These are phyloP conservation scores for Cryptococcus sp. DNA, from an alignment of 1,284 basidiomycete species.

Conservation along the genomic window DNA sequence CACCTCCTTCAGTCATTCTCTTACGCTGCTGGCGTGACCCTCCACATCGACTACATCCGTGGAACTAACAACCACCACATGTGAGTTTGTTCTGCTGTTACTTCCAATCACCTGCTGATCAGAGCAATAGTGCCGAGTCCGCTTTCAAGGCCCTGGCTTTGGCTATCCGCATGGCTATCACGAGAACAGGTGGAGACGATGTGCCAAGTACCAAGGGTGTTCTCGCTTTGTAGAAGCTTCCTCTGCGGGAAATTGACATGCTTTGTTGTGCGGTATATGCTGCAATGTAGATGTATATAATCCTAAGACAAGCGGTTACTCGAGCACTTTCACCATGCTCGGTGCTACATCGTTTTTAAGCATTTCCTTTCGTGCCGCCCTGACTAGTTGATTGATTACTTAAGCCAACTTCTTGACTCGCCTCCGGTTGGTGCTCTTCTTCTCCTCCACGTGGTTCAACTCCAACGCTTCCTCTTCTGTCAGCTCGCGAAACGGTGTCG, in stretches of 20 bases:
- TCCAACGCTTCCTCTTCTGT: slow-evolving; percentile 45
- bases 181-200: slow-evolving; percentile 84
- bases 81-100: slow-evolving; percentile 56
- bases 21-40: slow-evolving; percentile 52
- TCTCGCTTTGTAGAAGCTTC: slow-evolving; percentile 54
- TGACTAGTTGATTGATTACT: no score
- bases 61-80: slow-evolving; percentile 98
- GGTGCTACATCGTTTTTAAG: no score
- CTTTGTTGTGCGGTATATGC: not conserved
- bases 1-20: slow-evolving; percentile 54
- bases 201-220: slow-evolving; percentile 98
- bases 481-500: slow-evolving; percentile 47
- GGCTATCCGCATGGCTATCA: slow-evolving; percentile 90
- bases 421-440: slow-evolving; percentile 3
- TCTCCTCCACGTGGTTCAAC: slow-evolving; percentile 13
- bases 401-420: slow-evolving; percentile 1
- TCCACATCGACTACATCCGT: slow-evolving; percentile 87
- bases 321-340: no score
- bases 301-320: slow-evolving; percentile 3
- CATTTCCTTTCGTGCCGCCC: no score
- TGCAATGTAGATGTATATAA: slow-evolving; percentile 3
- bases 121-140: slow-evolving; percentile 75
- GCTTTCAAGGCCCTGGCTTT: slow-evolving; percentile 97
- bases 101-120: slow-evolving; percentile 2
- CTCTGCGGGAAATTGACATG: not conserved